Evolutionary conservation across 2,329 filamentous ascomycete genomes (phyloP).

Genomic region (Diaporthe sp.): DNA sequence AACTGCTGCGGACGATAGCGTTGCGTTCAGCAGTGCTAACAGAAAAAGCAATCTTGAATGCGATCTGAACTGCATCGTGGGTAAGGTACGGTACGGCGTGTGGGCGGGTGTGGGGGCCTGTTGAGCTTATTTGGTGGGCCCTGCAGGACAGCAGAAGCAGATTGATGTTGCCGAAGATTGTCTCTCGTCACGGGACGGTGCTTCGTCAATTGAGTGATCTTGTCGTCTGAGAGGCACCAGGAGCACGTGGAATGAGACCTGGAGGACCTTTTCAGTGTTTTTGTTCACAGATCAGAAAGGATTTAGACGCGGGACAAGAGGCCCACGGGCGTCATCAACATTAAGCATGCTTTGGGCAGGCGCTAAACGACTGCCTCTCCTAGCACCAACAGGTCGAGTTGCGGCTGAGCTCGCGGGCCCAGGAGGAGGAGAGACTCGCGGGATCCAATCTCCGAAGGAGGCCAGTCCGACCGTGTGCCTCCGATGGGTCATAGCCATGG

Average conservation of each 20-base stretch:
- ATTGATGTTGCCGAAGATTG: not conserved
- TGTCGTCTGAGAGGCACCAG: not conserved
- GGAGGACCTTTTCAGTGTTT: not conserved
- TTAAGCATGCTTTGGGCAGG: conserved; percentile 12
- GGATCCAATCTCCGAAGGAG: not conserved
- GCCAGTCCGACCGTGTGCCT: not conserved
- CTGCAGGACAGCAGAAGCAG: conserved; percentile 24
- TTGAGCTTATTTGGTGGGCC: conserved; percentile 25
- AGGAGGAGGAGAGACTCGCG: not conserved
- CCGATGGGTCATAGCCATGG: conserved; percentile 3
- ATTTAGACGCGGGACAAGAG: conserved; percentile 7
- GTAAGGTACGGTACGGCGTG: not conserved
- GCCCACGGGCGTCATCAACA: conserved; percentile 20
- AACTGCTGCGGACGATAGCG: conserved; percentile 45
- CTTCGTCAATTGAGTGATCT: not conserved
- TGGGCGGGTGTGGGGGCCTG: conserved; percentile 9
- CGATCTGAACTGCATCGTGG: conserved; percentile 17
- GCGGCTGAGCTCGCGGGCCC: conserved; percentile 27
- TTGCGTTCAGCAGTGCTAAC: conserved; percentile 45
- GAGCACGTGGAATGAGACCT: not conserved
- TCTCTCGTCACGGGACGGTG: conserved; percentile 38
- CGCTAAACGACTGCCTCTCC: not conserved
- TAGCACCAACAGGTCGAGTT: conserved; percentile 24
- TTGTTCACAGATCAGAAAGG: not conserved
- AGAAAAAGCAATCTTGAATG: conserved; percentile 43